These are phyloP conservation scores for Camellia granthamiana DNA, from an alignment of 148 eudicot species.

Conservation along the genomic window DNA sequence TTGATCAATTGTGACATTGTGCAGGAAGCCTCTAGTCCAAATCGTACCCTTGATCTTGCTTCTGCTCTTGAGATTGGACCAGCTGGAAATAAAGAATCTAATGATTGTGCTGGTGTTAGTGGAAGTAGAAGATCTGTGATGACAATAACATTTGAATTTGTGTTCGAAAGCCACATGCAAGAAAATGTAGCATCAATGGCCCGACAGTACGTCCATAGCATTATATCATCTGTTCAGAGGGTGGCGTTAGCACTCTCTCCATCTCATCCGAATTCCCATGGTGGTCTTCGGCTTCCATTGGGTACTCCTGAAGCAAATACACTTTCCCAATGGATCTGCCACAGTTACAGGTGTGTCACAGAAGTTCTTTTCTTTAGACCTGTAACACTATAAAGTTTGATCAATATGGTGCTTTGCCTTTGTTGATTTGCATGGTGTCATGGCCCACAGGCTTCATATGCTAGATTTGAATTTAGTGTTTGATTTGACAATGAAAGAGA, in stretches of 20 bases:
- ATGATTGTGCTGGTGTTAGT: slow-evolving; percentile 38
- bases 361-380: neutral
- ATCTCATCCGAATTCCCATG: slow-evolving; percentile 47
- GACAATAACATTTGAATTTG: slow-evolving; percentile 96
- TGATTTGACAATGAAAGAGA: neutral
- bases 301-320: slow-evolving; percentile 95
- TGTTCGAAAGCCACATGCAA: slow-evolving; percentile 96
- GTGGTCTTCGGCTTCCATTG: slow-evolving; percentile 65
- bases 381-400: neutral
- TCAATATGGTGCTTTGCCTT: neutral
- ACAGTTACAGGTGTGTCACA: slow-evolving; percentile 71
- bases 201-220: slow-evolving; percentile 86
- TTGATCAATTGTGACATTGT: slow-evolving; percentile 6
- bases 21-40: slow-evolving; percentile 92
- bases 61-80: slow-evolving; percentile 89
- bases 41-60: slow-evolving; percentile 93
- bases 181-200: slow-evolving; percentile 93
- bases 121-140: slow-evolving; percentile 75
- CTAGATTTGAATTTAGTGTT: neutral
- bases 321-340: slow-evolving; percentile 88
- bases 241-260: slow-evolving; percentile 93
- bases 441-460: neutral
- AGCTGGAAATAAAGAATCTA: slow-evolving; percentile 53
- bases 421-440: neutral
- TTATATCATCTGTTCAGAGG: slow-evolving; percentile 93